phyloP scores from a whole-genome alignment of 1,139 yeast species.

The Geotrichum australiense region DNA sequence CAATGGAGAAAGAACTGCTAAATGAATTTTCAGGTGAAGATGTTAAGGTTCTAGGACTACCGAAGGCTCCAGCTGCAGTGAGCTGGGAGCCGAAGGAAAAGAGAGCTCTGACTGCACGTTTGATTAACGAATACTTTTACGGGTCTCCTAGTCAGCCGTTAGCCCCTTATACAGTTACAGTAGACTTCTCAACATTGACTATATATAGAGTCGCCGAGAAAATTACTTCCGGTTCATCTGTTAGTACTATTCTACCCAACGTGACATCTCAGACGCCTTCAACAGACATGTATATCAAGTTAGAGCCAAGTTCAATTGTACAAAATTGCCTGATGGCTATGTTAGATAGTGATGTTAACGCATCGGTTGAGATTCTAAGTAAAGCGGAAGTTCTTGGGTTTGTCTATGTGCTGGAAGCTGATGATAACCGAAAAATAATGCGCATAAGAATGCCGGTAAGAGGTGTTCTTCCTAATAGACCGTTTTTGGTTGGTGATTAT shows the following conservation, averaged over 20 bases:
- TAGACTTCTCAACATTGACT: slow-evolving; percentile 43
- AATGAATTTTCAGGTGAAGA: slow-evolving; percentile 37
- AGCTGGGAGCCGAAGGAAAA: slow-evolving; percentile 64
- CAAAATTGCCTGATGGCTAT: slow-evolving; percentile 73
- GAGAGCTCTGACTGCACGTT: slow-evolving; percentile 65
- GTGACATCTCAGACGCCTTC: slow-evolving; percentile 21
- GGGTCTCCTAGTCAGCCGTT: slow-evolving; percentile 63
- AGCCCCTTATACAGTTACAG: slow-evolving; percentile 67
- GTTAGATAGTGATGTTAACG: slow-evolving; percentile 50
- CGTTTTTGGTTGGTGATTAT: slow-evolving; percentile 57
- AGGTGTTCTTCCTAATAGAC: slow-evolving; percentile 69
- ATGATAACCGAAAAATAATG: slow-evolving; percentile 63
- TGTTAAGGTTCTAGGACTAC: slow-evolving; percentile 48
- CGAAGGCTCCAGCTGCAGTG: slow-evolving; percentile 68
- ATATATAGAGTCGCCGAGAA: slow-evolving; percentile 45
- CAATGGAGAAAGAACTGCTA: slow-evolving; percentile 56
- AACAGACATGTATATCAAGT: slow-evolving; percentile 28
- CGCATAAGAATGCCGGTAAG: slow-evolving; percentile 82
- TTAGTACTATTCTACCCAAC: slow-evolving; percentile 30
- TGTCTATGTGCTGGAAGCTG: slow-evolving; percentile 51
- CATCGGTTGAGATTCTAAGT: slow-evolving; percentile 45
- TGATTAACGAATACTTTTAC: slow-evolving; percentile 83
- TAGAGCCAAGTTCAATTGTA: slow-evolving; percentile 50
- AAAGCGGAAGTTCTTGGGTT: slow-evolving; percentile 62
- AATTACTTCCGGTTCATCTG: slow-evolving; percentile 11